Percentiles rank a stretch among this genome's conserved stretches.
Conservation (phyloP, 441 rosid genomes). For the Gossypium trilobum region DNA sequence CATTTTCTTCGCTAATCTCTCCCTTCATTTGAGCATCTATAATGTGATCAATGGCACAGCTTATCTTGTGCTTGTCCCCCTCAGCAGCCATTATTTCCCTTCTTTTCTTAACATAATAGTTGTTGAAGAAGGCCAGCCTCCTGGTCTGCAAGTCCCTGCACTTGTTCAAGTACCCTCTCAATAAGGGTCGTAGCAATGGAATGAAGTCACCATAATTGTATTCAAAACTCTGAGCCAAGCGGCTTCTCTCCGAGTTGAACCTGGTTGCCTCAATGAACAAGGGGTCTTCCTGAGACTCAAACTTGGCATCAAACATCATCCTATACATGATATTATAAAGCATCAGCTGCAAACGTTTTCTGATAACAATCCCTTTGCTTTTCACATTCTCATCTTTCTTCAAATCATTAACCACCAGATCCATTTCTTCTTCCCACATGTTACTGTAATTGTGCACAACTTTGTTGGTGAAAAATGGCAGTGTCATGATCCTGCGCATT, state of each 20-base stretch:
- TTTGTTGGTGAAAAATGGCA: slow-evolving; percentile 56
- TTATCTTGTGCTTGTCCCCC: slow-evolving; percentile 38
- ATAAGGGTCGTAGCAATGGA: slow-evolving; percentile 44
- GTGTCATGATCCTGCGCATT: slow-evolving; percentile 56
- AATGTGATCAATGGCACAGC: slow-evolving; percentile 49
- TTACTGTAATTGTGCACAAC: slow-evolving; percentile 38
- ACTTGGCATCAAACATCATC: slow-evolving; percentile 51
- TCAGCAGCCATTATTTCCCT: slow-evolving; percentile 45
- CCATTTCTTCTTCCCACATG: slow-evolving; percentile 57
- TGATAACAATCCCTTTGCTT: slow-evolving; percentile 30
- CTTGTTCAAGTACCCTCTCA: slow-evolving; percentile 45
- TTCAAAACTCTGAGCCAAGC: slow-evolving; percentile 54
- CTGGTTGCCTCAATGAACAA: slow-evolving; percentile 40
- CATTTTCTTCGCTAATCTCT: slow-evolving; percentile 49
- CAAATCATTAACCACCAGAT: slow-evolving; percentile 34
- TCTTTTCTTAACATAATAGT: slow-evolving; percentile 34
- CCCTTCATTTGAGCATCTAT: slow-evolving; percentile 49
- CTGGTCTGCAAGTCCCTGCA: slow-evolving; percentile 49
- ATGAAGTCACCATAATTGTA: slow-evolving; percentile 63
- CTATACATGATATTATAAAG: slow-evolving; percentile 52
- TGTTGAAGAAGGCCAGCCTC: slow-evolving; percentile 50
- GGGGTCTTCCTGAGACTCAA: slow-evolving; percentile 39
- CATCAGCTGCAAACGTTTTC: slow-evolving; percentile 48
- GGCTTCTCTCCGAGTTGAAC: slow-evolving; percentile 52
- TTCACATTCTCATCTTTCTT: slow-evolving; percentile 18